Base-by-base conservation (phyloP, 2,329 filamentous ascomycete genomes). In the Pseudogymnoascus sp. region DNA sequence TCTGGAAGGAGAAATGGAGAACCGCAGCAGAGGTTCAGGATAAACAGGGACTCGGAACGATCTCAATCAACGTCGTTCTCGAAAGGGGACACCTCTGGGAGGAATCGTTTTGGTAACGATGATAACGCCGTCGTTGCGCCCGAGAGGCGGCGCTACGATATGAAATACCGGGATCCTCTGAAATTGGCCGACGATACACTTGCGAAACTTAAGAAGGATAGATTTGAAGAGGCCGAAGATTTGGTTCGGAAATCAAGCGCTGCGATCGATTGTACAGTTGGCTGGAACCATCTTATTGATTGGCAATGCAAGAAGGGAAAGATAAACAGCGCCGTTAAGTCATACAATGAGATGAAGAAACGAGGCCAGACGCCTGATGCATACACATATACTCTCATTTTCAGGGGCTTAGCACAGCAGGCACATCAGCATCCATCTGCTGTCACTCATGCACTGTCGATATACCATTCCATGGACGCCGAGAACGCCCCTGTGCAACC, bases 311-410 rank as follows among this genome's bases (percentile, higher is more conserved):
- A 81, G 43, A 78, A 84, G 23, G 78, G 83, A 43, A 80, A 81
- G 60, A 74, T 91, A 35, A 80, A 81, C 64, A 76, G 79, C 19
- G 92, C 90, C 16, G 76, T 96, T 63, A 92, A 89, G 75, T 78
- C 91, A n/a, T 97, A 86, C 77, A 96, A 97, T 74, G 93, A 97
- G 89, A 97, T 99, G 93, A 99, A 97, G 78, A 97, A 97, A 77
- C 83, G 92, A 65, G 87, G 81, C 4, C 89, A 95, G 69, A 79
- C 83, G 26, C 93, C 94, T 1, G 93, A 92, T 72, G 82, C 85
- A 3, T 83, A 88, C 69, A 97, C 94, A 0, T 97, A 90, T 72
- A 94, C 90, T 16, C 86, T 90, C 63, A 83, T 97, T 63, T 86
- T 99, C 67, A 81, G 84, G 60, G 93, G 92, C 31, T 84, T 92